Base-by-base conservation (phyloP, 257 asterid genomes). In the Nicotiana benthamiana region DNA sequence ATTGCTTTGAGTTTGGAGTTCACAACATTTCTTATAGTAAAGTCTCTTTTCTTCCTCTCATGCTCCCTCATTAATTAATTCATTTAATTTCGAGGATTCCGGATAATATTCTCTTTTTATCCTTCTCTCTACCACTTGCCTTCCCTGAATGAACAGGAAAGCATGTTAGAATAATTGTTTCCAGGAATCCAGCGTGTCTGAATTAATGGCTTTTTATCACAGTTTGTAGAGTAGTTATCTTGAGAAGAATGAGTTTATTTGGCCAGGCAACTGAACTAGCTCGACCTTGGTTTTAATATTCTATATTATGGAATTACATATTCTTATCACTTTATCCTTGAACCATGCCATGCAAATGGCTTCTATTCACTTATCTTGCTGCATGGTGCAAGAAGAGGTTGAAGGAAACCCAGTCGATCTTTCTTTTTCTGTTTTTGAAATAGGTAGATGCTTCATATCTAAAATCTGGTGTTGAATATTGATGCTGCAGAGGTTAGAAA, bases 401-500 rank as follows among this genome's bases (percentile, higher is more conserved):
- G 36, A 32, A 72, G 77, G 22, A 22, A 70, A 72, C 36, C 16
- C 15, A 1, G 22, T 46, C 8, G 59, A 6, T 46, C 13, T 46
- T 46, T 72, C 12, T 5, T 32, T 30, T 32, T 32, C 36, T 32
- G 22, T 11, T 22, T 43, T 70, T 68, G 30, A 46, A 43, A 20
- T 72, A 46, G 13, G 22, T 43, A 9, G 78, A 54, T 57, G 54
- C 36, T 20, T 34, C 26, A n/a, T 79, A 62, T 4, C 63, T 61
- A 63, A 40, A 30, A 36, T 78, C n/a, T 60, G 13, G 72, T 46
- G 17, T 43, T 62, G 56, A 43, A 60, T 62, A 43, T 24, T 62
- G 70, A 34, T 64, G 30, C 54, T 80, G 80, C 56, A 96, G 98
- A 92, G 99, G 90, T 79, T 96, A 85, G 99, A 96, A 89, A 89